Percentiles rank a stretch among this genome's conserved stretches.
These are phyloP conservation scores for Puccinellia tenuiflora DNA, from an alignment of 176 grass and related monocot species.

Conservation along the genomic window DNA sequence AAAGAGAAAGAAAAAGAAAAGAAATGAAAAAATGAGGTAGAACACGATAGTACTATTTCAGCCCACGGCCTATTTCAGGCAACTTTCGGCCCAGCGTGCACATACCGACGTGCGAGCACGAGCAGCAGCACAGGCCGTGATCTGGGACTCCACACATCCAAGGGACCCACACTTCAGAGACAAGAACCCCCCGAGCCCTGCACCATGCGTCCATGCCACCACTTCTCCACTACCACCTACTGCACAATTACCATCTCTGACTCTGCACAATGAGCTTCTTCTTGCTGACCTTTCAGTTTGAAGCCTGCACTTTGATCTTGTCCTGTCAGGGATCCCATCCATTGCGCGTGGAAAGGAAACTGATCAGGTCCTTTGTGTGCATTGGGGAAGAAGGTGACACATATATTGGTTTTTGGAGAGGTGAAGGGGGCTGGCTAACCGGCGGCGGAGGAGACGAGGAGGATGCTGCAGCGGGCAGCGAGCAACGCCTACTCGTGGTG, in stretches of 20 bases:
- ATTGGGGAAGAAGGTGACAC: background rate
- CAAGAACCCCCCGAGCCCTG: background rate
- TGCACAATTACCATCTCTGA: background rate
- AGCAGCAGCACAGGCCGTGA: background rate
- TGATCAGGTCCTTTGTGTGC: background rate
- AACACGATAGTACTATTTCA: background rate
- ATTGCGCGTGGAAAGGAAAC: background rate
- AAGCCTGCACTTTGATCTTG: background rate
- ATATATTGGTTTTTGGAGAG: background rate
- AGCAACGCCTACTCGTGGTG: slow-evolving; percentile 91
- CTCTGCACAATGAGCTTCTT: too few relatives aligned
- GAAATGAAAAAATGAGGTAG: background rate
- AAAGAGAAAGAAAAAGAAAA: too few relatives aligned
- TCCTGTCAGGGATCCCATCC: background rate
- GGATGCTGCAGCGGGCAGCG: slow-evolving; percentile 74
- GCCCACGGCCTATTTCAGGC: background rate
- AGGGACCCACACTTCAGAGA: background rate
- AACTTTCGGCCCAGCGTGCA: background rate
- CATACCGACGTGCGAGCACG: slow-evolving; percentile 28
- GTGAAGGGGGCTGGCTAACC: background rate
- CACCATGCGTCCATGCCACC: slow-evolving; percentile 23
- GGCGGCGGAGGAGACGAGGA: background rate
- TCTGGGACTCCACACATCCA: background rate
- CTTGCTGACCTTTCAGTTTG: background rate
- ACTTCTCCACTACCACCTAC: slow-evolving; percentile 23